These are phyloP conservation scores for Ephemerocybe angulata DNA, from an alignment of 768 basidiomycete species.

Conservation along the genomic window DNA sequence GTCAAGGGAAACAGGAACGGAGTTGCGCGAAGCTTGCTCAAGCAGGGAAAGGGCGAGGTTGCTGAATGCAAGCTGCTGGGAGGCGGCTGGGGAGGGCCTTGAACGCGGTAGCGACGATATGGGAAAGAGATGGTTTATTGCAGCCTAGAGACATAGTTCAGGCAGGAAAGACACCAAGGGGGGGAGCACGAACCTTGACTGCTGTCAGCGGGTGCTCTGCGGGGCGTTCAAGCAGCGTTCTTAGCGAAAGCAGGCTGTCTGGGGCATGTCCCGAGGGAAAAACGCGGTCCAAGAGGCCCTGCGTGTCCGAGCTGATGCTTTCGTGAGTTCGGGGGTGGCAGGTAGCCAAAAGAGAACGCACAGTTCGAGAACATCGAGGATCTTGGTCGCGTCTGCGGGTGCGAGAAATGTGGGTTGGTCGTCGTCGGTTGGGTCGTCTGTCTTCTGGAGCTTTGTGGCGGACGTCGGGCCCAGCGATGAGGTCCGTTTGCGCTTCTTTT, in stretches of 20 bases:
- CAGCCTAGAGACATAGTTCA: slow-evolving; percentile 38
- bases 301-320: slow-evolving; percentile 57
- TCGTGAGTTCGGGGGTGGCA: slow-evolving; percentile 8
- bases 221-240: slow-evolving; percentile 52
- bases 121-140: slow-evolving; percentile 65
- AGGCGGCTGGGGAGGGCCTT: slow-evolving; percentile 56
- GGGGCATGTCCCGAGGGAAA: slow-evolving; percentile 51
- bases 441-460: slow-evolving; percentile 45
- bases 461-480: slow-evolving; percentile 36
- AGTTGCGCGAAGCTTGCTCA: slow-evolving; percentile 59
- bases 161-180: slow-evolving; percentile 15
- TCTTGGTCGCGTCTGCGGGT: slow-evolving; percentile 40
- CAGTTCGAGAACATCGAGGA: slow-evolving; percentile 60
- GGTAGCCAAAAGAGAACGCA: slow-evolving; percentile 24
- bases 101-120: slow-evolving; percentile 65
- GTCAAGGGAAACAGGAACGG: slow-evolving; percentile 43
- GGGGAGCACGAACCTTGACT: slow-evolving; percentile 46
- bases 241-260: slow-evolving; percentile 45
- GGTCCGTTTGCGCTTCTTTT: slow-evolving; percentile 64
- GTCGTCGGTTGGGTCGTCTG: slow-evolving; percentile 24
- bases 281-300: slow-evolving; percentile 77
- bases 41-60: slow-evolving; percentile 68
- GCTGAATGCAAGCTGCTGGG: slow-evolving; percentile 73
- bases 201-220: slow-evolving; percentile 51
- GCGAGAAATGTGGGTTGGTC: slow-evolving; percentile 16